phyloP scores from a whole-genome alignment of 176 grass and related monocot genomes.

The Ensete ventricosum region DNA sequence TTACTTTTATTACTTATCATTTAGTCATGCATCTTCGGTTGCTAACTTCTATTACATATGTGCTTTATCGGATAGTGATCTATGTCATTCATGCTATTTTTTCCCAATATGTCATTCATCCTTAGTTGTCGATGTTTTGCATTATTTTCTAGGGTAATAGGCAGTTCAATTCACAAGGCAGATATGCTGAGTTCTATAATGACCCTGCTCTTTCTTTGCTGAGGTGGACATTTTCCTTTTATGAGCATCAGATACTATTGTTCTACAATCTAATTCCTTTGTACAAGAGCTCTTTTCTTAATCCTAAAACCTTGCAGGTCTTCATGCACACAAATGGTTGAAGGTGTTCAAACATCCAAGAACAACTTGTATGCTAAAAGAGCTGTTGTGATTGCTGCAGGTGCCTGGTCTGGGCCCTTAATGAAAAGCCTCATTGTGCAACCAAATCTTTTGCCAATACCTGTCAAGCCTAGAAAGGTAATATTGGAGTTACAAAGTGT shows the following conservation, averaged over 20 bases:
- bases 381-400: conserved; percentile 70
- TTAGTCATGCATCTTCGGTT: background rate
- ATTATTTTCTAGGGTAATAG: conserved; percentile 52
- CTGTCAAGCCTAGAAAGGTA: conserved; percentile 85
- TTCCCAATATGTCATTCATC: conserved; percentile 1
- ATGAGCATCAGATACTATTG: conserved; percentile 12
- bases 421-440: conserved; percentile 41
- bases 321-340: conserved; percentile 52
- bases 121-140: background rate
- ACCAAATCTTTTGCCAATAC: conserved; percentile 50
- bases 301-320: conserved; percentile 44
- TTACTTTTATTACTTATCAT: conserved; percentile 5
- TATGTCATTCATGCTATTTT: background rate
- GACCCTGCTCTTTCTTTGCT: conserved; percentile 66
- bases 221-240: conserved; percentile 41
- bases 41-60: background rate
- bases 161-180: conserved; percentile 52
- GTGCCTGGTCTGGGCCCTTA: conserved; percentile 74
- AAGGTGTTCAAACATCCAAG: conserved; percentile 76
- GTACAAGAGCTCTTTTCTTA: conserved; percentile 5
- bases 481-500: background rate
- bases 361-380: conserved; percentile 67
- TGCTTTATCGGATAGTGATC: background rate
- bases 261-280: background rate
- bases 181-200: conserved; percentile 79